Evolutionary conservation across 2,329 filamentous ascomycete genomes (phyloP).

Genomic region (Ceratocystis papillata): DNA sequence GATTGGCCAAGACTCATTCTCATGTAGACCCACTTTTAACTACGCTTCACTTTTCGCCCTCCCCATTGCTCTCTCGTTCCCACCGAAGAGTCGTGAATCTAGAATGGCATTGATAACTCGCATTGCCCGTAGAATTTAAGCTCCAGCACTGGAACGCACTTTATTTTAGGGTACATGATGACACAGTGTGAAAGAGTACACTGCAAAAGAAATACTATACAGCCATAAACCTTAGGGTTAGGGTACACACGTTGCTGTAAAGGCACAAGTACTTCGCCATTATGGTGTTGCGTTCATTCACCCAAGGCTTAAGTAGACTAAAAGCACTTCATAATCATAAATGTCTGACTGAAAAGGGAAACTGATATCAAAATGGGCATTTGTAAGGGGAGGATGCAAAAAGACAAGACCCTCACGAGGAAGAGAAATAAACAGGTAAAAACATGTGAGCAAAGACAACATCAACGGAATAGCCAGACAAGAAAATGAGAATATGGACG

Average conservation of each 20-base stretch:
- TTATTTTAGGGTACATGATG: not conserved
- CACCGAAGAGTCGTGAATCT: not conserved
- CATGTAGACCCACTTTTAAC: not conserved
- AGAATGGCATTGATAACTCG: no score
- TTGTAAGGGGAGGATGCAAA: not conserved
- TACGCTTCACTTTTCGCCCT: not conserved
- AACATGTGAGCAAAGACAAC: not conserved
- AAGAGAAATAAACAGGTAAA: not conserved
- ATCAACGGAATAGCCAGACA: not conserved
- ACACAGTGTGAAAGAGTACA: not conserved
- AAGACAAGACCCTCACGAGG: not conserved
- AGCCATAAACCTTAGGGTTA: not conserved
- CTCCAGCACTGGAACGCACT: not conserved
- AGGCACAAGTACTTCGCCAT: no score
- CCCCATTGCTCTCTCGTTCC: not conserved
- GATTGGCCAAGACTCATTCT: not conserved
- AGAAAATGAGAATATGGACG: not conserved
- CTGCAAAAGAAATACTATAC: not conserved
- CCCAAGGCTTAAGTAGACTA: no score
- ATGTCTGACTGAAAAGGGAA: not conserved
- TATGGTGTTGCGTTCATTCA: no score
- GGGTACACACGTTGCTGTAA: not conserved
- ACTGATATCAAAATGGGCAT: not conserved
- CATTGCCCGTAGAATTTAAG: no score
- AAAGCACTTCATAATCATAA: not conserved